Base-by-base conservation (phyloP, 2,329 filamentous ascomycete species). In the Fonsecaea erecta region DNA sequence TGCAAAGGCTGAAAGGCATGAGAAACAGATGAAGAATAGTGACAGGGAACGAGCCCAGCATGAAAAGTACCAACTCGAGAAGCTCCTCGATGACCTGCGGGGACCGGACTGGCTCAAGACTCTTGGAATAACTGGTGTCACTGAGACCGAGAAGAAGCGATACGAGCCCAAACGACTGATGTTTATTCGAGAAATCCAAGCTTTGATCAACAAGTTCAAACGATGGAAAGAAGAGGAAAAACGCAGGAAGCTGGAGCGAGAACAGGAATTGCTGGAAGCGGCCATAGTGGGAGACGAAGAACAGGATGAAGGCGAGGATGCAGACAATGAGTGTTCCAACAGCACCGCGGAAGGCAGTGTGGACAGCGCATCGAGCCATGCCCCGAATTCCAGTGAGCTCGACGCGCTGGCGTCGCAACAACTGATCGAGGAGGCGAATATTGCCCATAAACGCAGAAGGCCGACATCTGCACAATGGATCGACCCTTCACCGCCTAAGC, bases 51-150 rank as follows among this genome's bases (percentile, higher is more conserved):
- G 85, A 37, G 86, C 86, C 4, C 86, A 88, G 79, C 86, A 89
- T 73, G 86, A 89, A 70, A 88, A 89, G 70, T 82, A 85, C 53
- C 85, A 88, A 70, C 77, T 89, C n/a, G 86, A 89, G 67, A 81
- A 86, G 7, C 78, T 89, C 16, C 83, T 97, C 6, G 92, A 95
- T 60, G 92, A 92, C 18, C 84, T 99, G 0, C 90, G 92, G 75
- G 91, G 94, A 1, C 92, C 91, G 64, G 95, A 98, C 77, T 99
- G 95, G 95, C 82, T 97, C 63, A 89, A 91, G 67, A 86, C 93
- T 3, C 93, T 99, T 88, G 95, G 94, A 28, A 90, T 98, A 35
- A 94, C 88, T 69, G 92, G 85, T 40, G 80, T 96, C 40, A 96
- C 92, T 0, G 93, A 97, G 74, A 88, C 87, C 24, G 91, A 92